phyloP scores from a whole-genome alignment of 768 basidiomycete species.

The Rubroboletus satanas region DNA sequence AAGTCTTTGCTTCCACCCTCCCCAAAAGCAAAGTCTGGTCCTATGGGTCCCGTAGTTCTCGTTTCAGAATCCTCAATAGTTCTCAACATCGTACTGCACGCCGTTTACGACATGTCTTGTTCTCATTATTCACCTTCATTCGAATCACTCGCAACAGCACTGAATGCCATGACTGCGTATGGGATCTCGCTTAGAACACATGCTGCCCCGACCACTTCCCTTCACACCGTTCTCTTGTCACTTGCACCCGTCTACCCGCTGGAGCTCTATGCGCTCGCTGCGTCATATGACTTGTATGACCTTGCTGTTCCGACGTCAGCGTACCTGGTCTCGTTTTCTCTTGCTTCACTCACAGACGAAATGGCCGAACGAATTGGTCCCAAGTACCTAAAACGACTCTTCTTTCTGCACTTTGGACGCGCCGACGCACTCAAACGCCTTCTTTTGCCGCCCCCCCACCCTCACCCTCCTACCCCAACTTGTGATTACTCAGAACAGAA shows the following conservation, averaged over 20 bases:
- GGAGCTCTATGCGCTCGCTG: slow-evolving; percentile 70
- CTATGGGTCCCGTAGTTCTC: slow-evolving; percentile 51
- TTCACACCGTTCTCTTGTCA: slow-evolving; percentile 59
- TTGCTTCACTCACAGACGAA: slow-evolving; percentile 67
- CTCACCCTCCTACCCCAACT: slow-evolving; percentile 62
- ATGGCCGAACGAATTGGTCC: slow-evolving; percentile 68
- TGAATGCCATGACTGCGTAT: slow-evolving; percentile 54
- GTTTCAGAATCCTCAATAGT: slow-evolving; percentile 57
- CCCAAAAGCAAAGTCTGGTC: slow-evolving; percentile 37
- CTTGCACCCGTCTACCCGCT: slow-evolving; percentile 67
- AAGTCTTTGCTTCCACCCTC: slow-evolving; percentile 50
- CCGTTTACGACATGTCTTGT: slow-evolving; percentile 68
- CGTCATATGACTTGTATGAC: slow-evolving; percentile 60
- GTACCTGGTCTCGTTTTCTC: slow-evolving; percentile 67
- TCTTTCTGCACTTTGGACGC: slow-evolving; percentile 81
- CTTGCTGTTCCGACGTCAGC: slow-evolving; percentile 74
- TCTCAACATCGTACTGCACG: slow-evolving; percentile 71
- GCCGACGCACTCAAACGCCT: slow-evolving; percentile 79
- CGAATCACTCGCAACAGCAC: slow-evolving; percentile 51
- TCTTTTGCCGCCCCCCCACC: slow-evolving; percentile 67
- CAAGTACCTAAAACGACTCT: slow-evolving; percentile 73
- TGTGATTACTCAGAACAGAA: slow-evolving; percentile 79
- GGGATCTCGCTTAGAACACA: slow-evolving; percentile 51
- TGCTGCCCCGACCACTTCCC: slow-evolving; percentile 49
- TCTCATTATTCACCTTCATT: slow-evolving; percentile 71